These are phyloP conservation scores for Sporothrix inflata DNA, from an alignment of 2,329 filamentous ascomycete species.

Conservation along the genomic window DNA sequence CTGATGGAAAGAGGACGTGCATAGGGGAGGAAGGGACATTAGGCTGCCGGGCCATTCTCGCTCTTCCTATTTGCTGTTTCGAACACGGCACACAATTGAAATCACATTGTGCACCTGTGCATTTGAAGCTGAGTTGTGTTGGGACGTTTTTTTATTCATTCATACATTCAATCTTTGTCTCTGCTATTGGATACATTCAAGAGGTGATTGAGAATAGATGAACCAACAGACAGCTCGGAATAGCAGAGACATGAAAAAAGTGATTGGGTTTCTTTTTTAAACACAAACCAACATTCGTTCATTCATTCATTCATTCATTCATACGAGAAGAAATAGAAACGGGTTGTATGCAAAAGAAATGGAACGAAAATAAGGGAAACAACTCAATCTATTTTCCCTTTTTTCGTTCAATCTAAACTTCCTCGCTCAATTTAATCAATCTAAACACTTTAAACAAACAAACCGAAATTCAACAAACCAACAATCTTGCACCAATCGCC, in stretches of 20 bases:
- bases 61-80: neutral
- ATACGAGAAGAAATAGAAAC: neutral
- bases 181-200: neutral
- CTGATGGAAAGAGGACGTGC: neutral
- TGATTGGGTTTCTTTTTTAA: neutral
- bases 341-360: neutral
- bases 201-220: neutral
- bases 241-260: neutral
- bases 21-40: constrained; percentile 7
- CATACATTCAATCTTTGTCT: neutral
- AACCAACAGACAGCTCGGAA: neutral
- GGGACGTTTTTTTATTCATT: neutral
- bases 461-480: neutral
- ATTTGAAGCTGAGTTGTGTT: neutral
- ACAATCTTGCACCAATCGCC: constrained; percentile 13
- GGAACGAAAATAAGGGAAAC: neutral
- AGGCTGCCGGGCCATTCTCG: constrained; percentile 17
- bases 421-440: neutral
- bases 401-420: constrained; percentile 3
- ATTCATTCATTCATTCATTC: neutral
- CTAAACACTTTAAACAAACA: neutral
- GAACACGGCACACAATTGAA: neutral
- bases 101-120: neutral
- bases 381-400: neutral
- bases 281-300: neutral